Conservation (phyloP, 257 asterid genomes). For the Avicennia marina region DNA sequence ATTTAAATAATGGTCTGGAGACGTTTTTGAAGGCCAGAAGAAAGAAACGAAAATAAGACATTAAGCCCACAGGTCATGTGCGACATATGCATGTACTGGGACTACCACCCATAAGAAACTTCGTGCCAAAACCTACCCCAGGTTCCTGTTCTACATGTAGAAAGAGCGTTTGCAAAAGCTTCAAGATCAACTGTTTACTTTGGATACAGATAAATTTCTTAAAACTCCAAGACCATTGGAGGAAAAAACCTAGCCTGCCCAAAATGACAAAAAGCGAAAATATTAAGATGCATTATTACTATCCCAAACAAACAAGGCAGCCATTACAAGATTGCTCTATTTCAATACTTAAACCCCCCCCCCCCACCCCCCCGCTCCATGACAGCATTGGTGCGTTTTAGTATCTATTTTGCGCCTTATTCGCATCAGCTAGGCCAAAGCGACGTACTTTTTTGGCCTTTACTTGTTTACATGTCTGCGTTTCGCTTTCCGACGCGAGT, state of each 20-base stretch:
- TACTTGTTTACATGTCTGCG: conserved; percentile 40
- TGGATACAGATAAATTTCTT: background rate
- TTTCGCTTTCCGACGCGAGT: conserved; percentile 41
- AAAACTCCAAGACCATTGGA: background rate
- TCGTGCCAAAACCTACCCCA: conserved; percentile 1
- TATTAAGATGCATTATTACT: background rate
- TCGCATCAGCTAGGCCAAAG: background rate
- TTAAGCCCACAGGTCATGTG: background rate
- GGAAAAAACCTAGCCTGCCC: conserved; percentile 6
- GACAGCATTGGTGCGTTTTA: background rate
- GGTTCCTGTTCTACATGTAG: background rate
- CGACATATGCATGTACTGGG: conserved; percentile 5
- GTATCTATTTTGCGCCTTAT: background rate
- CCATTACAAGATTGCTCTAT: background rate
- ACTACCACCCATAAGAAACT: background rate
- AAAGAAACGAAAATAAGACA: background rate
- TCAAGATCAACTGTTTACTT: background rate
- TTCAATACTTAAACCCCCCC: background rate
- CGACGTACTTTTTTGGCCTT: background rate
- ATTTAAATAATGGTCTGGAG: background rate
- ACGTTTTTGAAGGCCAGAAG: background rate
- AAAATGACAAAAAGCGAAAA: background rate
- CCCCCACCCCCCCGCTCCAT: background rate
- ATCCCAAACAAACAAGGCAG: background rate
- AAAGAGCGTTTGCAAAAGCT: conserved; percentile 6